Evolutionary conservation across 352 stramenopile genomes (phyloP).

Genomic region (Chrysophaeum taylorii): DNA sequence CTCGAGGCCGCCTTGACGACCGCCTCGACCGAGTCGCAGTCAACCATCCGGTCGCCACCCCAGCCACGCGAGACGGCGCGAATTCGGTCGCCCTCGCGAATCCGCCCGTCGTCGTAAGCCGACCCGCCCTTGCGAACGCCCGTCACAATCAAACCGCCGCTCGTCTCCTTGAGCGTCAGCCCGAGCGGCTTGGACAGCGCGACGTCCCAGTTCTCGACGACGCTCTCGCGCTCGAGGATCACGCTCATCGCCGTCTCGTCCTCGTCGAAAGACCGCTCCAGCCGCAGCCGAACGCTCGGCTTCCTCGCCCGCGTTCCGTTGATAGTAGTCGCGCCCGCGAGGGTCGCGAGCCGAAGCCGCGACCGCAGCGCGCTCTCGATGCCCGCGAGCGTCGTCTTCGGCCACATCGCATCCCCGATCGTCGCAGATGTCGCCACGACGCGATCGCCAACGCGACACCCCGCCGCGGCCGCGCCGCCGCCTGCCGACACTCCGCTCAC

Average conservation of each 20-base stretch:
- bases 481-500: not conserved
- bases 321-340: not conserved
- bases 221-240: not conserved
- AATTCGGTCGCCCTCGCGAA: constrained; percentile 5
- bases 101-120: not conserved
- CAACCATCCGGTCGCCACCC: constrained; percentile 12
- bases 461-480: constrained; percentile 5
- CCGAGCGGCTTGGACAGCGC: constrained; percentile 8
- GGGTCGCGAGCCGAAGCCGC: constrained; percentile 3
- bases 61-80: constrained; percentile 12
- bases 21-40: not conserved
- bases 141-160: not conserved
- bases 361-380: constrained; percentile 8
- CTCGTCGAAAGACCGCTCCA: constrained; percentile 10
- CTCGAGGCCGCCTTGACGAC: constrained; percentile 7
- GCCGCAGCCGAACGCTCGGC: not conserved
- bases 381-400: constrained; percentile 15
- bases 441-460: constrained; percentile 7
- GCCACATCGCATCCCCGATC: constrained; percentile 16
- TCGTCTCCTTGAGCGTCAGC: not conserved
- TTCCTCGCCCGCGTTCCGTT: no score
- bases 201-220: constrained; percentile 3
- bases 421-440: constrained; percentile 18
- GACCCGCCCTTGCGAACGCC: constrained; percentile 3
- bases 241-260: not conserved